Conservation (phyloP, 1,284 basidiomycete genomes). For the Thecaphora frezii region DNA sequence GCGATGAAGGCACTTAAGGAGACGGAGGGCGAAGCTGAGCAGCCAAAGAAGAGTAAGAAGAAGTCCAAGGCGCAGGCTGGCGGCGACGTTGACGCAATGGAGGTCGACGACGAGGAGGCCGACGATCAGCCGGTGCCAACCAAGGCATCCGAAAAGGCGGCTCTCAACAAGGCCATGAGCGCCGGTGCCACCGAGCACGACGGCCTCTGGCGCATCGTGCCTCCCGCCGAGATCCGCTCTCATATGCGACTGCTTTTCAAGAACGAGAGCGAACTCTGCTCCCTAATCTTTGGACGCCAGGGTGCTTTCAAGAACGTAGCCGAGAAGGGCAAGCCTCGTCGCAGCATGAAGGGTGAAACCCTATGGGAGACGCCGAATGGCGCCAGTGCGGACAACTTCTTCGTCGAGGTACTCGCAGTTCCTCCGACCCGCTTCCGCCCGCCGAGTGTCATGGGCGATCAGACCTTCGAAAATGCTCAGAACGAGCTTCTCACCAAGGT, state of each 20-base stretch:
- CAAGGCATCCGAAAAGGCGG: constrained; percentile 10
- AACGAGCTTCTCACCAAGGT: constrained; percentile 89
- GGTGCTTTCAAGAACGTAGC: constrained; percentile 68
- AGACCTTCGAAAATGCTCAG: constrained; percentile 92
- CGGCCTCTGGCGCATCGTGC: constrained; percentile 62
- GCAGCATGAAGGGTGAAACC: constrained; percentile 14
- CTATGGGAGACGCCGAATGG: constrained; percentile 37
- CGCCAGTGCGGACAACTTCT: constrained; percentile 92
- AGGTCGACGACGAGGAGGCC: constrained; percentile 60
- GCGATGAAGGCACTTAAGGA: constrained; percentile 64
- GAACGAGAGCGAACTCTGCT: constrained; percentile 79
- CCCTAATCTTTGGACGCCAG: constrained; percentile 87
- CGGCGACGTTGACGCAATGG: constrained; percentile 12
- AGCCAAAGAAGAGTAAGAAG: background rate
- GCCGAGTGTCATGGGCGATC: constrained; percentile 86
- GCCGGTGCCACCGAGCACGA: constrained; percentile 24
- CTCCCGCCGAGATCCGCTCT: constrained; percentile 87
- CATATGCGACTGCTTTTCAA: constrained; percentile 86
- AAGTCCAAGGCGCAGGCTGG: constrained; percentile 7
- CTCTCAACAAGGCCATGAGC: constrained; percentile 12
- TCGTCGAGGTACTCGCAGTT: constrained; percentile 88
- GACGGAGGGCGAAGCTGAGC: constrained; percentile 1
- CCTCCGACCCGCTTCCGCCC: constrained; percentile 95
- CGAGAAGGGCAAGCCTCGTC: constrained; percentile 16
- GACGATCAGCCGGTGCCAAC: constrained; percentile 58